Conservation (phyloP, 2,329 filamentous ascomycete genomes). For the Penicillium sp. region DNA sequence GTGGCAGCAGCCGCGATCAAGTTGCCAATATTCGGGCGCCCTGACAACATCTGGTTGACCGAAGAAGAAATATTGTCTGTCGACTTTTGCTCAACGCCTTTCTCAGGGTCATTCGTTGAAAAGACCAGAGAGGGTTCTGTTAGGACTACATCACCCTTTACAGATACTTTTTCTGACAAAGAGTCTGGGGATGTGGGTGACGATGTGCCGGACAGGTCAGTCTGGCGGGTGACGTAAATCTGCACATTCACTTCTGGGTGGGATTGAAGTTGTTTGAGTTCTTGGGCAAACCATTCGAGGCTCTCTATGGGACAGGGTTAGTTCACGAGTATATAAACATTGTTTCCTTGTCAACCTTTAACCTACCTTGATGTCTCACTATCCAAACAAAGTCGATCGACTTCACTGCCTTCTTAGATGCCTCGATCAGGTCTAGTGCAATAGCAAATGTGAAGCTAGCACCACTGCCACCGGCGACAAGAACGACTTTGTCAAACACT, state of each 20-base stretch:
- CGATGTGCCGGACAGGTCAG: not conserved
- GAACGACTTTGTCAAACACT: slow-evolving; percentile 6
- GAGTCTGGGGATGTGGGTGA: not conserved
- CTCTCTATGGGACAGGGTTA: not conserved
- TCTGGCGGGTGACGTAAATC: slow-evolving; percentile 6
- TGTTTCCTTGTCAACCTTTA: not conserved
- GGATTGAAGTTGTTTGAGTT: slow-evolving; percentile 2
- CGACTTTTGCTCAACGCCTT: not conserved
- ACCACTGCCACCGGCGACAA: slow-evolving; percentile 7
- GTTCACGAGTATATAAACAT: not conserved
- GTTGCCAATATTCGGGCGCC: not conserved
- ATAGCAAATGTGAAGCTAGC: slow-evolving; percentile 9
- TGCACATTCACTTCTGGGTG: slow-evolving; percentile 7
- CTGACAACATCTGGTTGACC: not conserved
- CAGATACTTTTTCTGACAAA: not conserved
- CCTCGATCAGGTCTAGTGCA: slow-evolving; percentile 4
- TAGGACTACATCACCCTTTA: not conserved
- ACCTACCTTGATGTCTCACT: not conserved
- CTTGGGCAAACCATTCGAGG: not conserved
- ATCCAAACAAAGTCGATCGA: slow-evolving; percentile 3
- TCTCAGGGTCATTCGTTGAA: not conserved
- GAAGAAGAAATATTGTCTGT: not conserved
- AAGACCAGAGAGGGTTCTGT: not conserved
- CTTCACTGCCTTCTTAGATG: not conserved
- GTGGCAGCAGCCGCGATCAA: not conserved